A percentile compares a stretch with the other conserved stretches of the same genome.
These are phyloP conservation scores for Thraustotheca clavata DNA, from an alignment of 352 stramenopile genomes.

Conservation along the genomic window DNA sequence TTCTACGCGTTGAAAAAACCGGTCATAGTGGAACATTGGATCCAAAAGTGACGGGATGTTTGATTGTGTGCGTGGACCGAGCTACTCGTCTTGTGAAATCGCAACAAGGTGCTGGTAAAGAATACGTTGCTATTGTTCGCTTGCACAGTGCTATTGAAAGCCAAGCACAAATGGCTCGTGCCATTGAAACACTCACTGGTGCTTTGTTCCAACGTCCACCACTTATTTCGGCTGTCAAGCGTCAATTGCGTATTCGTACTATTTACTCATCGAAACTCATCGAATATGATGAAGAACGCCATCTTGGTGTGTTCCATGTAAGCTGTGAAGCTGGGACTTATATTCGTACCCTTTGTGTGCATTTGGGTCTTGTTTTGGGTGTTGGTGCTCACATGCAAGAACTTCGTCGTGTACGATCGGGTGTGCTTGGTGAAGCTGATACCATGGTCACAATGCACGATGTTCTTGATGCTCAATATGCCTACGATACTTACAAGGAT, in stretches of 20 bases:
- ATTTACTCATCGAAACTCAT: constrained; percentile 99
- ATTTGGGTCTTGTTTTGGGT: constrained; percentile 96
- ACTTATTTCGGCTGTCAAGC: constrained; percentile 99
- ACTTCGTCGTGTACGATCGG: constrained; percentile 94
- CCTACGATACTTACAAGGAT: constrained; percentile 99
- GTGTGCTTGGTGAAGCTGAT: constrained; percentile 94
- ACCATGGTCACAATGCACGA: constrained; percentile 99
- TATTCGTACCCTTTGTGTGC: constrained; percentile 99
- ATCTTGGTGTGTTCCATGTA: constrained; percentile 97
- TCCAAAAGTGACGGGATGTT: constrained; percentile 99
- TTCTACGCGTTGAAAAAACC: constrained; percentile 99
- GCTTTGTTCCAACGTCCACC: constrained; percentile 99
- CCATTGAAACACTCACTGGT: constrained; percentile 98
- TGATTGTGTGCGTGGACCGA: constrained; percentile 99
- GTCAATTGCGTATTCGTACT: constrained; percentile 98
- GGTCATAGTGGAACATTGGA: constrained; percentile 99
- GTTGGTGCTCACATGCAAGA: constrained; percentile 99
- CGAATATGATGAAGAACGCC: constrained; percentile 96
- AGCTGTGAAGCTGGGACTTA: constrained; percentile 99
- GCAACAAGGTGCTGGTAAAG: constrained; percentile 96
- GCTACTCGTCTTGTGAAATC: constrained; percentile 90
- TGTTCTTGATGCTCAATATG: constrained; percentile 98
- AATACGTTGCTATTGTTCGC: constrained; percentile 98
- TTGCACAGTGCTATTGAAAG: constrained; percentile 94
- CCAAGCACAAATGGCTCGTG: constrained; percentile 88